These are phyloP conservation scores for Pichia sp. DNA, from an alignment of 1,139 yeast species.

Conservation along the genomic window DNA sequence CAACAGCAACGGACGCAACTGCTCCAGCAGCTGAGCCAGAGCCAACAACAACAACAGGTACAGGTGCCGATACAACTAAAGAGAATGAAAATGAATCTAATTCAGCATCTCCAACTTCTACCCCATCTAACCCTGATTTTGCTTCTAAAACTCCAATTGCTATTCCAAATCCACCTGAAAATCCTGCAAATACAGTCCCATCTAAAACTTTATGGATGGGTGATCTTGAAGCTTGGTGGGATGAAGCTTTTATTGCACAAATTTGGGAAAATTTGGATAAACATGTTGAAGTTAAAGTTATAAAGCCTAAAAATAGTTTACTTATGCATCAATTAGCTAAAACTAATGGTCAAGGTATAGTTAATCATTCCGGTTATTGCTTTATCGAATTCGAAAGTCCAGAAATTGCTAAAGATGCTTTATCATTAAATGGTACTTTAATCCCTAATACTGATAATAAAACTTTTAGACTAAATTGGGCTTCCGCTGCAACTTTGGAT, in stretches of 20 bases:
- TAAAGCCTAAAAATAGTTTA: constrained; percentile 38
- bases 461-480: constrained; percentile 75
- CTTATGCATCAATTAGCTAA: constrained; percentile 27
- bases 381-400: constrained; percentile 72
- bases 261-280: constrained; percentile 56
- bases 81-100: background rate
- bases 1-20: too few relatives aligned
- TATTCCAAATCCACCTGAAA: constrained; percentile 41
- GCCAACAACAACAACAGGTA: too few relatives aligned
- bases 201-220: constrained; percentile 79
- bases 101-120: background rate
- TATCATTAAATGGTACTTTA: constrained; percentile 58
- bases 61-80: too few relatives aligned
- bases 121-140: constrained; percentile 7
- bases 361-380: constrained; percentile 68
- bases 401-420: constrained; percentile 63
- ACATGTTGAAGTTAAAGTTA: constrained; percentile 50
- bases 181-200: constrained; percentile 32
- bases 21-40: too few relatives aligned
- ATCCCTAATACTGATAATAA: constrained; percentile 55
- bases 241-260: constrained; percentile 56
- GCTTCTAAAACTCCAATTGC: constrained; percentile 9
- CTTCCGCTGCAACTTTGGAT: constrained; percentile 58
- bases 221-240: constrained; percentile 82
- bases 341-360: constrained; percentile 22